phyloP scores from a whole-genome alignment of 2,329 filamentous ascomycete species.

The Ceratocystis smalleyi region DNA sequence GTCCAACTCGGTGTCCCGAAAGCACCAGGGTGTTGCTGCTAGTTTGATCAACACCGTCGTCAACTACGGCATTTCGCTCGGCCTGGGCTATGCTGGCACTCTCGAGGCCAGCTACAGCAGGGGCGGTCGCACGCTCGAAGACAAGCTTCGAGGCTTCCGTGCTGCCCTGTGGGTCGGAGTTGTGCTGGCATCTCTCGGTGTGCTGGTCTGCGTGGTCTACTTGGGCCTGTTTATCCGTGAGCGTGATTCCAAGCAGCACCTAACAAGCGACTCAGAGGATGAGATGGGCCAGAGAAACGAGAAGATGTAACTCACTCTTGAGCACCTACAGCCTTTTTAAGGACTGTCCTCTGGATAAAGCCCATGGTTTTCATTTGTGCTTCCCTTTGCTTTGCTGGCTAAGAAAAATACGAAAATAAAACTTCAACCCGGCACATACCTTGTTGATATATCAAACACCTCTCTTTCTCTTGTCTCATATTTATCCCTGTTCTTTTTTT shows the following conservation, averaged over 20 bases:
- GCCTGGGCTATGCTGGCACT: conserved; percentile 49
- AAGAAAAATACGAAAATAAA: neutral
- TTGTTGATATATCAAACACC: neutral
- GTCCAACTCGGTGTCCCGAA: conserved; percentile 33
- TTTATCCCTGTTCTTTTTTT: neutral
- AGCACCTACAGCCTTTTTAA: too few relatives aligned
- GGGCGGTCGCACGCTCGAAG: conserved; percentile 20
- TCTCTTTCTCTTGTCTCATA: neutral
- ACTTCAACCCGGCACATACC: neutral
- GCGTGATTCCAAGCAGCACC: neutral
- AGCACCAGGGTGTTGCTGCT: conserved; percentile 33
- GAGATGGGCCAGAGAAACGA: neutral
- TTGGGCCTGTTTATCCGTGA: conserved; percentile 14
- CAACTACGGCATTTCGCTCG: conserved; percentile 53
- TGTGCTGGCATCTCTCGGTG: conserved; percentile 26
- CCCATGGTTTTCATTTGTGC: neutral
- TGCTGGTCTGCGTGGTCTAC: conserved; percentile 21
- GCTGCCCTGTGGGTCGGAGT: conserved; percentile 30
- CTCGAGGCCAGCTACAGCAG: conserved; percentile 33
- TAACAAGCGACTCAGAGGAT: conserved; percentile 10
- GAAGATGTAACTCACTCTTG: conserved; percentile 5
- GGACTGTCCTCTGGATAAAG: neutral
- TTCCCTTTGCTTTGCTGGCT: neutral
- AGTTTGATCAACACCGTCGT: conserved; percentile 48
- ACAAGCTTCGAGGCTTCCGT: conserved; percentile 24